A percentile compares a stretch with the other conserved stretches of the same genome.
Evolutionary conservation across 345 rosid species (phyloP).

Genomic region (Melaleuca quinquenervia): DNA sequence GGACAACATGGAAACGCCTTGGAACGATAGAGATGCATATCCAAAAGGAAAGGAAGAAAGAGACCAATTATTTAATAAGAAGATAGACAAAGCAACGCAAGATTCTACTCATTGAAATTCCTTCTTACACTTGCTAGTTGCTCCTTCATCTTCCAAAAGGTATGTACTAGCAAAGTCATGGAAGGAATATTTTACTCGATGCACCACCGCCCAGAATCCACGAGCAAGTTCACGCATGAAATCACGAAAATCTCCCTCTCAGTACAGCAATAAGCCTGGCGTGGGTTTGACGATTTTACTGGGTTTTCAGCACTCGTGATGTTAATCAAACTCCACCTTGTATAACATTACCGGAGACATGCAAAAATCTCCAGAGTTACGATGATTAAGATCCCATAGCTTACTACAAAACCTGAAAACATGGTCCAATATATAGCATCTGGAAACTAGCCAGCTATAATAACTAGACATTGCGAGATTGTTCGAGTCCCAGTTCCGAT

Average conservation of each 20-base stretch:
- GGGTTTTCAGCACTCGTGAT: background rate
- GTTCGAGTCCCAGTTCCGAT: background rate
- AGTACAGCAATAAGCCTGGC: background rate
- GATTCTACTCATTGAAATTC: background rate
- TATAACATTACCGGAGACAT: background rate
- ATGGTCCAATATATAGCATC: background rate
- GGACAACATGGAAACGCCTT: background rate
- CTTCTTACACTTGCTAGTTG: rapidly evolving
- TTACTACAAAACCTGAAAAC: background rate
- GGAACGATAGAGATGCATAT: background rate
- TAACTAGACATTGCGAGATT: background rate
- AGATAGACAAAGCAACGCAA: background rate
- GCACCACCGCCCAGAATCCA: background rate
- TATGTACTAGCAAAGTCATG: background rate
- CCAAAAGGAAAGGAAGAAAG: background rate
- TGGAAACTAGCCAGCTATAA: background rate
- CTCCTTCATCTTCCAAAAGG: background rate
- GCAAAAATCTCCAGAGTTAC: background rate
- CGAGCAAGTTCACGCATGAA: background rate
- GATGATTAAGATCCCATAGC: background rate
- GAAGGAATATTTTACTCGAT: background rate
- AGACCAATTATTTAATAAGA: background rate
- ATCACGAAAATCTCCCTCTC: background rate
- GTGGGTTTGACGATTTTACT: background rate
- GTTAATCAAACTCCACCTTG: background rate